Evolutionary conservation across 345 rosid species (phyloP).

Genomic region (Aethionema arabicum): DNA sequence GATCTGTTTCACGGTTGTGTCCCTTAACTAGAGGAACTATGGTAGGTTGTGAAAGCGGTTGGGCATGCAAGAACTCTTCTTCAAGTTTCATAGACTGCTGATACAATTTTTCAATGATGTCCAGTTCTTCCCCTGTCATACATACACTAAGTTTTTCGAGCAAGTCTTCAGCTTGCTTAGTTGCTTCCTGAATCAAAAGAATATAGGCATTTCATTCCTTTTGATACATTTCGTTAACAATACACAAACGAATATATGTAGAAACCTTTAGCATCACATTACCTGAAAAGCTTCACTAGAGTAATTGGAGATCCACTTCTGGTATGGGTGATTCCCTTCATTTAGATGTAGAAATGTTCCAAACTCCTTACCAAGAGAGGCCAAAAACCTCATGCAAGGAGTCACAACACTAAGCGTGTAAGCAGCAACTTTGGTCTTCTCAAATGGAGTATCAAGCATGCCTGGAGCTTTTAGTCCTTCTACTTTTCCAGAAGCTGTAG

Average conservation of each 20-base stretch:
- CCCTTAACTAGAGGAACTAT: conserved; percentile 61
- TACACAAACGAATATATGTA: conserved; percentile 20
- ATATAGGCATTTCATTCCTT: conserved; percentile 32
- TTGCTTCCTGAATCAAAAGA: conserved; percentile 65
- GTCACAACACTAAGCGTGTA: conserved; percentile 93
- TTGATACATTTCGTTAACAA: no score
- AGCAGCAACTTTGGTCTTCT: conserved; percentile 94
- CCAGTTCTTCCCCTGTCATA: conserved; percentile 96
- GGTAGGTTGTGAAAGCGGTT: conserved; percentile 70
- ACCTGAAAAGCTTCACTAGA: conserved; percentile 84
- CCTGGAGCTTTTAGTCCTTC: conserved; percentile 93
- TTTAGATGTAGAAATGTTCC: conserved; percentile 47
- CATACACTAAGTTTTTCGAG: conserved; percentile 90
- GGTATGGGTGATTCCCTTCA: conserved; percentile 63
- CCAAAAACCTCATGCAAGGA: conserved; percentile 95
- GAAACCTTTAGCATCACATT: conserved; percentile 20
- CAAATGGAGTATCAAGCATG: conserved; percentile 95
- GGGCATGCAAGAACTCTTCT: conserved; percentile 83
- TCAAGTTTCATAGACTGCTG: conserved; percentile 98
- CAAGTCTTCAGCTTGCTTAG: conserved; percentile 88
- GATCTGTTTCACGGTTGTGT: conserved; percentile 46
- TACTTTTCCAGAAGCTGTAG: conserved; percentile 94
- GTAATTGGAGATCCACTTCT: conserved; percentile 83
- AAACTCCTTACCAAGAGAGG: conserved; percentile 75
- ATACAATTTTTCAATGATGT: conserved; percentile 84